Conservation (phyloP, 2,329 filamentous ascomycete species). For the Cadophora gregata region DNA sequence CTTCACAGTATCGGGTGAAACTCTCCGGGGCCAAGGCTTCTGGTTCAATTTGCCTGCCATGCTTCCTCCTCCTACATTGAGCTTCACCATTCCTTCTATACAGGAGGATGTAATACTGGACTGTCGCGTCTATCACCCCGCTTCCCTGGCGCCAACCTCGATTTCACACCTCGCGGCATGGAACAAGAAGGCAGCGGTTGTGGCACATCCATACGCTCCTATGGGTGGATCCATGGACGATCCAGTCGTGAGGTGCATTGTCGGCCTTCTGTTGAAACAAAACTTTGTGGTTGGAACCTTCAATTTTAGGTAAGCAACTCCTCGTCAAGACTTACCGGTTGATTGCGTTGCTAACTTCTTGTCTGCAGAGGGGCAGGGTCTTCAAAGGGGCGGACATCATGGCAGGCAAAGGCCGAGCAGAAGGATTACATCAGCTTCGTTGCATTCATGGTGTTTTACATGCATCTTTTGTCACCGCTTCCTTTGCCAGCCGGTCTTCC, state of each 20-base stretch:
- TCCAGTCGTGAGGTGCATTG: conserved; percentile 72
- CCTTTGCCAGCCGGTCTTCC: conserved; percentile 20
- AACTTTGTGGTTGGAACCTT: conserved; percentile 86
- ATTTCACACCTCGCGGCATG: conserved; percentile 38
- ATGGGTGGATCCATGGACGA: conserved; percentile 89
- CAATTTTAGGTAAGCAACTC: conserved; percentile 76
- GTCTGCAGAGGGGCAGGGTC: conserved; percentile 71
- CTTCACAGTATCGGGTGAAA: conserved; percentile 32
- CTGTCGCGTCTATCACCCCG: conserved; percentile 82
- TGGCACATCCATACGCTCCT: conserved; percentile 91
- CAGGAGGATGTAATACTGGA: conserved; percentile 78
- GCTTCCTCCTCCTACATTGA: conserved; percentile 63
- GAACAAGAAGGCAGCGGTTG: conserved; percentile 61
- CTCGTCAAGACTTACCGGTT: neutral
- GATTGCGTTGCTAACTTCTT: neutral
- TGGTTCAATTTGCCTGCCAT: conserved; percentile 44
- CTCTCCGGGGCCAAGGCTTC: conserved; percentile 21
- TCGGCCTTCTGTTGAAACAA: conserved; percentile 61
- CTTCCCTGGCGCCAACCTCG: conserved; percentile 46
- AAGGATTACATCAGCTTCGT: conserved; percentile 83
- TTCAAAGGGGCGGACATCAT: conserved; percentile 81
- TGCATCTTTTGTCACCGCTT: conserved; percentile 54
- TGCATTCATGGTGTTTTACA: conserved; percentile 80
- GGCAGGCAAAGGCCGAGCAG: conserved; percentile 82
- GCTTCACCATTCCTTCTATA: conserved; percentile 83